Evolutionary conservation across 805 yeast genomes (phyloP).

Genomic region (Hanseniaspora singularis): DNA sequence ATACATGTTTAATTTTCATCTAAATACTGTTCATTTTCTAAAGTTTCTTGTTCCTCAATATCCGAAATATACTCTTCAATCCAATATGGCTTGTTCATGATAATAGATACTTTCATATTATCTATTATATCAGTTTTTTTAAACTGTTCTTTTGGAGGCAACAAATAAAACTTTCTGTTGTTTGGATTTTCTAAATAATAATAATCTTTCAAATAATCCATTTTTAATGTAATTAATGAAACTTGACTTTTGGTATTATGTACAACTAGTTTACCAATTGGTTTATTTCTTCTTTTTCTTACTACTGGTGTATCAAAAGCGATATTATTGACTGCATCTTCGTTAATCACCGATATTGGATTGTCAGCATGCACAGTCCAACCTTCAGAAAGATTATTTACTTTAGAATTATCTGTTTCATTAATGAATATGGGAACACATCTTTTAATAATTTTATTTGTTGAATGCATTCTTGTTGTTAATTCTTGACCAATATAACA

Average conservation of each 20-base stretch:
- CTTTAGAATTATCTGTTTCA: no score
- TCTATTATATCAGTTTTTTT: slow-evolving; percentile 11
- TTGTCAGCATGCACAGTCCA: slow-evolving; percentile 20
- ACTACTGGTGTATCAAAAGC: slow-evolving; percentile 29
- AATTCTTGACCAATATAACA: slow-evolving; percentile 95
- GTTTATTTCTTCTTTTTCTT: slow-evolving; percentile 30
- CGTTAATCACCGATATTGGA: neutral
- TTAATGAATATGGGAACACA: no score
- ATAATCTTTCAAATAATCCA: slow-evolving; percentile 31
- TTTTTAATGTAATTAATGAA: slow-evolving; percentile 38
- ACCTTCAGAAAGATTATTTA: slow-evolving; percentile 13
- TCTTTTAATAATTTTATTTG: slow-evolving; percentile 74
- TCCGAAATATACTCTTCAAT: slow-evolving; percentile 17
- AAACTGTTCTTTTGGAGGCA: slow-evolving; percentile 20
- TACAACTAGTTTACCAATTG: slow-evolving; percentile 52
- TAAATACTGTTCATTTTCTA: neutral
- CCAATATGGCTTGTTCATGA: slow-evolving; percentile 25
- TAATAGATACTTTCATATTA: slow-evolving; percentile 16
- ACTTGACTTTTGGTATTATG: slow-evolving; percentile 52
- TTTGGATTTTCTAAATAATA: slow-evolving; percentile 25
- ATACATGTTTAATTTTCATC: no score
- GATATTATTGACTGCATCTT: slow-evolving; percentile 28
- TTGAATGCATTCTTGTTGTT: slow-evolving; percentile 74
- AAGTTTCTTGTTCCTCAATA: neutral
- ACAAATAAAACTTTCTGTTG: slow-evolving; percentile 26